Evolutionary conservation across 495 filamentous ascomycete genomes (phyloP).

Genomic region (Mycothermus thermophilus): DNA sequence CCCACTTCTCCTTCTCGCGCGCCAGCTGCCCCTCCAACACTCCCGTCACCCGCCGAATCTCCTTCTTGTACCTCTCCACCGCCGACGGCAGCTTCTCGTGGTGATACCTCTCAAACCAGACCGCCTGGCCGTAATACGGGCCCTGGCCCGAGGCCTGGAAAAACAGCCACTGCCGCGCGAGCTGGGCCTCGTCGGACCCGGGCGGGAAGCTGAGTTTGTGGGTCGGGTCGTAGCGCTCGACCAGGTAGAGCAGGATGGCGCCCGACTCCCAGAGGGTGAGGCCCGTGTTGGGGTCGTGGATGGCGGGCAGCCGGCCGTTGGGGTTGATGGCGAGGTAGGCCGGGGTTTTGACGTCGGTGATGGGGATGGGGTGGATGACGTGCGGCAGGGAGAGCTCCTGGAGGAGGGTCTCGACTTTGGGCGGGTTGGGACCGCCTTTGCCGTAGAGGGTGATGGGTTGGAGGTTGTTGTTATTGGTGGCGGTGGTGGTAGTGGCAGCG

Average conservation of each 20-base stretch:
- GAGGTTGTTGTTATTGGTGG: too few species aligned
- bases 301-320: slow-evolving; percentile 53
- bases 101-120: slow-evolving; percentile 38
- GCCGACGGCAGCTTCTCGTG: slow-evolving; percentile 44
- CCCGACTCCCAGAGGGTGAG: slow-evolving; percentile 59
- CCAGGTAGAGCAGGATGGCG: slow-evolving; percentile 57
- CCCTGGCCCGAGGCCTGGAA: slow-evolving; percentile 59
- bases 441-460: slow-evolving; percentile 27
- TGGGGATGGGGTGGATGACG: slow-evolving; percentile 25
- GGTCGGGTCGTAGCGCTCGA: slow-evolving; percentile 56
- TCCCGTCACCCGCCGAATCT: slow-evolving; percentile 44
- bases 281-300: slow-evolving; percentile 55
- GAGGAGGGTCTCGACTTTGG: slow-evolving; percentile 49
- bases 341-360: slow-evolving; percentile 42
- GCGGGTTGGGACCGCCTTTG: slow-evolving; percentile 26
- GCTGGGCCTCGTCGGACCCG: slow-evolving; percentile 35
- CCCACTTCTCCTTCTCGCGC: slow-evolving; percentile 23
- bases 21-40: slow-evolving; percentile 42
- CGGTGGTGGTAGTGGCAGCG: slow-evolving; percentile 2
- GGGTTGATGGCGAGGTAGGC: slow-evolving; percentile 48
- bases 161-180: slow-evolving; percentile 49
- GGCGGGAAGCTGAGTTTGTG: slow-evolving; percentile 42
- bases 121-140: slow-evolving; percentile 49
- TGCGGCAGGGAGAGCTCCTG: slow-evolving; percentile 49
- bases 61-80: slow-evolving; percentile 44